Evolutionary conservation across 495 filamentous ascomycete species (phyloP), one percentile per base, ranked within the genome.

Genomic region (Neurospora intermedia): DNA sequence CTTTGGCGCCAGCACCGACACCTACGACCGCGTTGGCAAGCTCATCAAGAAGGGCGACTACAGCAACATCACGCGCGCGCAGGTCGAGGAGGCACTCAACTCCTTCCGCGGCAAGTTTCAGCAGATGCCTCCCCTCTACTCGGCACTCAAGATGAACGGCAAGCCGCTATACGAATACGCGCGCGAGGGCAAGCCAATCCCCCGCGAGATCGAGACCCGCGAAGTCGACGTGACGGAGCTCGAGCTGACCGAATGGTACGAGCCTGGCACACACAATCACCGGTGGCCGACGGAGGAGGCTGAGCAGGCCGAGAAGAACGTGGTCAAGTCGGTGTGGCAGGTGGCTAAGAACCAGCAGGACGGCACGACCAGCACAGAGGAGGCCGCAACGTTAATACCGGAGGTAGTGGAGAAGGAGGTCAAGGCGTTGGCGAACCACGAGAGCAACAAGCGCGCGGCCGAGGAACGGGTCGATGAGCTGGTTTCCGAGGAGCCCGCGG

Each of bases 91-190:
- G 78, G 91, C 89, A 0, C 84, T 98, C 74, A 83, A 83, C 13
- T 82, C 86, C 75, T 98, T 97, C 81, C 87, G 92, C 41, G 96
- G 96, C 11, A 91, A 92, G 78, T 92, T 93, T 76, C 91, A 92
- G 87, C 96, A 99, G 86, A 88, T 90, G 75, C 96, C 96, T 43
- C 96, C 95, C 31, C 89, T 99, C 31, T 90, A 93, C 80, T 97
- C 93, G n/a, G 95, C 96, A 38, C 85, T 98, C 46, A 92, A 91
- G 79, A 90, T 98, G 75, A 83, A 97, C 71, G 96, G 96, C 3
- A 98, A 97, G 84, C 90, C 89, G 40, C 84, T 97, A 40, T 99
- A 98, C 77, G 94, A 99, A 84, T 98, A 98, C 82, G 96, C 96
- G 39, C 85, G 96, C 16, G 93, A 92, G 78, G 96, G 96, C 2